phyloP scores from a whole-genome alignment of 2,329 filamentous ascomycete genomes.

The Canariomyces notabilis region DNA sequence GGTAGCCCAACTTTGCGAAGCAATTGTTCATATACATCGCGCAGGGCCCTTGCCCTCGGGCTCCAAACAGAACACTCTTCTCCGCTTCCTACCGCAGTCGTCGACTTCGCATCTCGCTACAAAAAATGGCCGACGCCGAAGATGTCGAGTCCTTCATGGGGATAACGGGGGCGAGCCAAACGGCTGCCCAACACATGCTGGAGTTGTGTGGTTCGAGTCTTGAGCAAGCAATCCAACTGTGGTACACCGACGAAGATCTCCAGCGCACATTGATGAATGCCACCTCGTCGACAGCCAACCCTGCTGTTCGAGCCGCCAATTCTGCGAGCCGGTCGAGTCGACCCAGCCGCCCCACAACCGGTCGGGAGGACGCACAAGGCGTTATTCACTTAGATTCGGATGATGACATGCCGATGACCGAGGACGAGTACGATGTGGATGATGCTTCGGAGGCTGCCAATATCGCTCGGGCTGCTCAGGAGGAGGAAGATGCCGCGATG shows the following conservation, averaged over 20 bases:
- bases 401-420: conserved; percentile 51
- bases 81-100: neutral
- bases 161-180: conserved; percentile 71
- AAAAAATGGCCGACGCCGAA: conserved; percentile 62
- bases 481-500: conserved; percentile 91
- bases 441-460: conserved; percentile 37
- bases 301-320: conserved; percentile 19
- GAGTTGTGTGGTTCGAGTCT: conserved; percentile 79
- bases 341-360: conserved; percentile 26
- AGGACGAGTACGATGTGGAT: conserved; percentile 32
- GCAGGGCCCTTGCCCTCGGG: neutral
- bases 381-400: conserved; percentile 74
- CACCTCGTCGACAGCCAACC: conserved; percentile 31
- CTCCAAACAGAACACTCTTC: neutral
- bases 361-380: conserved; percentile 51
- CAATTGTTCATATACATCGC: neutral
- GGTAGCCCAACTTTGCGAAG: neutral
- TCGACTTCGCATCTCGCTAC: conserved; percentile 2
- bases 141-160: conserved; percentile 67
- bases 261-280: conserved; percentile 43
- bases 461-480: conserved; percentile 47
- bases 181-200: conserved; percentile 77
- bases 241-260: conserved; percentile 80
- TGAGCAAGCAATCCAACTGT: conserved; percentile 82
- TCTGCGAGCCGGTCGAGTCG: conserved; percentile 12